Conservation (phyloP, 352 stramenopile species). For the Phytophthora tentaculata region DNA sequence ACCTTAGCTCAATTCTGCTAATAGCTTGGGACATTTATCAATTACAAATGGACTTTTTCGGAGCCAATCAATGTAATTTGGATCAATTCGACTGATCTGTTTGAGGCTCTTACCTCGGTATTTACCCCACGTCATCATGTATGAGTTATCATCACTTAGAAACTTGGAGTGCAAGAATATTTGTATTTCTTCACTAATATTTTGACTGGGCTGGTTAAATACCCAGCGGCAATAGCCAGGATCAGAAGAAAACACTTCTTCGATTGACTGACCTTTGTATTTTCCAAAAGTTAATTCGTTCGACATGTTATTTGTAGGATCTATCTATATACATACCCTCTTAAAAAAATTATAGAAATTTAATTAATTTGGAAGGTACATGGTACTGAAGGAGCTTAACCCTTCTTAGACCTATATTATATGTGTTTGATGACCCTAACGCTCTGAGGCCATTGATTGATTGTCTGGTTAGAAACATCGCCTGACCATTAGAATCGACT, state of each 20-base stretch:
- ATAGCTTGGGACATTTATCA: not conserved
- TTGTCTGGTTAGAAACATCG: too few species aligned
- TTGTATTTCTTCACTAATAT: not conserved
- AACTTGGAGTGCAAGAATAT: not conserved
- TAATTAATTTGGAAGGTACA: too few species aligned
- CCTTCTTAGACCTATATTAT: too few species aligned
- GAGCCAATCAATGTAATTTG: too few species aligned
- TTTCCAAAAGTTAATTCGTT: not conserved
- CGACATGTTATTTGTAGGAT: not conserved
- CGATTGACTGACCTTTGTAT: not conserved
- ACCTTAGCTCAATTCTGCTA: not conserved
- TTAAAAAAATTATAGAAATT: too few species aligned
- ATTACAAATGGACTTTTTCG: not conserved
- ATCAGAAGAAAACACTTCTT: conserved; percentile 4
- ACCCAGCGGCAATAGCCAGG: not conserved
- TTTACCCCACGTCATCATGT: not conserved
- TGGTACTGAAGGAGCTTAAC: too few species aligned
- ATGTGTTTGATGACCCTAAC: too few species aligned
- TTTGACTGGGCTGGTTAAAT: not conserved
- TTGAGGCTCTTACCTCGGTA: not conserved
- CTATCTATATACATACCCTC: conserved; percentile 1
- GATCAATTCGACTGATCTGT: not conserved
- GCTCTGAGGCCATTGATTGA: too few species aligned
- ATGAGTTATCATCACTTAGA: too few species aligned
- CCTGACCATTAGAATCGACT: too few species aligned